phyloP scores from a whole-genome alignment of 2,329 filamentous ascomycete species.

The Pezicula radicicola region DNA sequence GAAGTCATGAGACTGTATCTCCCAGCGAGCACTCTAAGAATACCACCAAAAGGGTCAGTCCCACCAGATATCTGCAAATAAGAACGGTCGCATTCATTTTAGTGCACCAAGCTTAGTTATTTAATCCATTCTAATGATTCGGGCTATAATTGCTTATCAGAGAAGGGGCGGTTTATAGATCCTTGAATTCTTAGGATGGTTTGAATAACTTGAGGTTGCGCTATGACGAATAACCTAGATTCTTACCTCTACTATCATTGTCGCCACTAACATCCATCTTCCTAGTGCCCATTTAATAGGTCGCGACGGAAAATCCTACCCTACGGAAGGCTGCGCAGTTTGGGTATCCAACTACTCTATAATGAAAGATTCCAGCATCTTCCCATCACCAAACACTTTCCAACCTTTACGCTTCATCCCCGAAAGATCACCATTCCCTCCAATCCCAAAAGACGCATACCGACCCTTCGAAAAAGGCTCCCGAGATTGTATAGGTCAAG shows the following conservation, averaged over 20 bases:
- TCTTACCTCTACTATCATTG: too few species aligned
- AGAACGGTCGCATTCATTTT: too few species aligned
- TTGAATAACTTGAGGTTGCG: too few species aligned
- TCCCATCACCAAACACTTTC: constrained; percentile 40
- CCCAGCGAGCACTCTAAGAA: constrained; percentile 30
- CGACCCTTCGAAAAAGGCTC: constrained; percentile 53
- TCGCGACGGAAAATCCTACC: constrained; percentile 7
- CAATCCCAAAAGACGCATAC: constrained; percentile 40
- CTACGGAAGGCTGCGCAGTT: constrained; percentile 10
- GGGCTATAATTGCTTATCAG: too few species aligned
- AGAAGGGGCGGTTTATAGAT: too few species aligned
- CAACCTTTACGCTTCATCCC: constrained; percentile 43
- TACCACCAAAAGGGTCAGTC: not conserved
- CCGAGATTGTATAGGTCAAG: constrained; percentile 54
- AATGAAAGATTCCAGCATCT: constrained; percentile 36
- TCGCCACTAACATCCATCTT: too few species aligned
- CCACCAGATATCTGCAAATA: too few species aligned
- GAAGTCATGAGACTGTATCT: constrained; percentile 16
- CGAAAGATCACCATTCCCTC: constrained; percentile 26
- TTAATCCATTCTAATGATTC: too few species aligned
- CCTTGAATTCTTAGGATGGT: too few species aligned
- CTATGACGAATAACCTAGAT: too few species aligned
- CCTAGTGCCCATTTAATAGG: not conserved
- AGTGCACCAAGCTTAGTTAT: too few species aligned
- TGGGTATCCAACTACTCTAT: constrained; percentile 13